These are phyloP conservation scores for Coemansia linderi DNA, from an alignment of 371 early-diverging fungal species.

Conservation along the genomic window DNA sequence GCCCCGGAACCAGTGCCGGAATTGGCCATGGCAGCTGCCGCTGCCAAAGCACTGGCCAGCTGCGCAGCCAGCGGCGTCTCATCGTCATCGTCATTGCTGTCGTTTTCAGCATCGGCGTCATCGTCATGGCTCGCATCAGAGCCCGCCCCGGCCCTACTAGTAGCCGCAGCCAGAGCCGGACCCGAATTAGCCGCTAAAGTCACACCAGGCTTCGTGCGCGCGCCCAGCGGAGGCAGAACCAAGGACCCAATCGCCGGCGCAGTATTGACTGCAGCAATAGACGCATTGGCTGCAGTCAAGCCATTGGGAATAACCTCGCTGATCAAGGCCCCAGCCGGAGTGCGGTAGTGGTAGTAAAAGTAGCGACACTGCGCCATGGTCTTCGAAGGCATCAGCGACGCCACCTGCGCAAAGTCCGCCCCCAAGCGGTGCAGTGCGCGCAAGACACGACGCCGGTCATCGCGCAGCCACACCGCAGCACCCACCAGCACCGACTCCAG, in stretches of 20 bases:
- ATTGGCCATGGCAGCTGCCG: background rate
- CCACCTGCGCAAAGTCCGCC: conserved; percentile 72
- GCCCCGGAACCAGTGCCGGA: background rate
- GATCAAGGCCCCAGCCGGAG: conserved; percentile 36
- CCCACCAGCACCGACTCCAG: conserved; percentile 41
- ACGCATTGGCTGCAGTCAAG: background rate
- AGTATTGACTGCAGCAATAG: background rate
- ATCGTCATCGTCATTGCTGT: conserved; percentile 35
- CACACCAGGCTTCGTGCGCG: background rate
- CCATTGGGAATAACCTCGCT: conserved; percentile 35
- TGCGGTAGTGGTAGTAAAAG: conserved; percentile 75
- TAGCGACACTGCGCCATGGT: conserved; percentile 80
- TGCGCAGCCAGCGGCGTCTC: conserved; percentile 46
- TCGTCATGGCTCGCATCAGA: background rate
- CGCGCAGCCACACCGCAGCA: conserved; percentile 71
- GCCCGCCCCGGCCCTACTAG: background rate
- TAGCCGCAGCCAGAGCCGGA: background rate
- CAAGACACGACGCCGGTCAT: conserved; percentile 72
- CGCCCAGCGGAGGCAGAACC: conserved; percentile 25
- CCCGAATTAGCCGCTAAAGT: background rate
- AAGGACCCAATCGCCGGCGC: conserved; percentile 11
- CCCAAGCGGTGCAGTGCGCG: conserved; percentile 76
- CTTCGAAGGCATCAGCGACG: conserved; percentile 72
- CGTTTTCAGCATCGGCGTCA: background rate
- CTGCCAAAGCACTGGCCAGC: conserved; percentile 28